Evolutionary conservation across 257 asterid species (phyloP), one percentile per base, ranked within the genome.

Genomic region (Cynanchum wilfordii): DNA sequence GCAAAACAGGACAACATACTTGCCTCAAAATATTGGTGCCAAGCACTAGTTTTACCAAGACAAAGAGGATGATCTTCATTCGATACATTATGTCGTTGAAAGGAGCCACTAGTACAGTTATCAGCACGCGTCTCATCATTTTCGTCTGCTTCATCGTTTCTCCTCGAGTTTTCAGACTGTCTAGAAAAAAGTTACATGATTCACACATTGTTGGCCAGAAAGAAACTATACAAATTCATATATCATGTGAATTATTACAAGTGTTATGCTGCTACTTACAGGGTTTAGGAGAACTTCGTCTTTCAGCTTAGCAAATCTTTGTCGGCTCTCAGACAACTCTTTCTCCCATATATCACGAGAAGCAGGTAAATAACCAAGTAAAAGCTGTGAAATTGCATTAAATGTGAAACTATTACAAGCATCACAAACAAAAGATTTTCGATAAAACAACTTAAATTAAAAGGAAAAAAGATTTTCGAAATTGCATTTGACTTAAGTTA

Each of bases 1-100:
- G n/a, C 19, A 51, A 60, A 40, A 73, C 24, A 27, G 10, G 55
- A 27, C 45, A 54, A 51, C 47, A 20, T 19, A n/a, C 78, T 50
- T 68, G 52, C 82, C 82, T 78, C 68, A 51, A 73, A 73, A 55
- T 59, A 68, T 47, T 60, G 75, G 68, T 68, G 75, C 78, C 82
- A 78, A 27, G 57, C 59, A n/a, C 82, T 73, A 60, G 82, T 25
- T 69, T 68, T 73, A 38, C 78, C 78, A 25, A 73, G 49, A 70
- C 75, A 59, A 42, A 78, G 42, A 2, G 82, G 82, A 54, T 78
- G 78, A 68, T 78, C 82, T 54, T 60, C 75, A 44, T 19, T 50
- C 0, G 75, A 78, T 25, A 73, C 42, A 12, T 73, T 70, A 10
- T 68, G 65, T 58, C 82, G 58, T 58, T 78, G 78, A 60, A 78